phyloP scores from a whole-genome alignment of 306 rosid species.

The Albizia julibrissin region DNA sequence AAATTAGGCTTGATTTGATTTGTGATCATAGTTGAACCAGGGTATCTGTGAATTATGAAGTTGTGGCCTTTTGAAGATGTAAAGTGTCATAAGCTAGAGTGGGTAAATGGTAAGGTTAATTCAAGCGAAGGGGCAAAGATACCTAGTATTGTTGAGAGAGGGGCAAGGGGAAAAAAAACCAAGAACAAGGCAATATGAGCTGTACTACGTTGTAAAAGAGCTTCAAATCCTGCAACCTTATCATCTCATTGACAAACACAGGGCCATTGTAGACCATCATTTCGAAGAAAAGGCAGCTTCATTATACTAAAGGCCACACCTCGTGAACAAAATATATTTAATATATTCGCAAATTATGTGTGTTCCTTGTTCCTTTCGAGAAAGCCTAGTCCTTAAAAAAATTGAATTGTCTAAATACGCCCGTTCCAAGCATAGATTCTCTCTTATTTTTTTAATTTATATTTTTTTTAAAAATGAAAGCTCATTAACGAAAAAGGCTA shows the following conservation, averaged over 20 bases:
- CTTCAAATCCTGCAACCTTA: constrained; percentile 19
- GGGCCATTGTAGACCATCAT: constrained; percentile 31
- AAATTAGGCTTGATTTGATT: not conserved
- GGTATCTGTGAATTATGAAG: constrained; percentile 12
- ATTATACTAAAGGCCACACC: constrained; percentile 35
- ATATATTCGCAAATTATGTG: constrained; percentile 25
- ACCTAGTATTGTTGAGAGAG: not conserved
- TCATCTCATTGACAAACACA: constrained; percentile 34
- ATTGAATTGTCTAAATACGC: constrained; percentile 11
- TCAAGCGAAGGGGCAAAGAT: constrained; percentile 24
- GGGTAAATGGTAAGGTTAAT: not conserved
- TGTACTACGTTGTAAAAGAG: constrained; percentile 30
- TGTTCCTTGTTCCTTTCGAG: constrained; percentile 44
- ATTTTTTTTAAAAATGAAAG: not conserved
- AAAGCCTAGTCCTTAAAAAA: constrained; percentile 32
- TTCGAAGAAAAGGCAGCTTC: constrained; percentile 38
- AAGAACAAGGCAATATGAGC: constrained; percentile 1
- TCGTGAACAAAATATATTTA: constrained; percentile 28
- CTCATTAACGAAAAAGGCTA: constrained; percentile 28
- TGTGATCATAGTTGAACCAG: not conserved
- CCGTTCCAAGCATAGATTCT: constrained; percentile 45
- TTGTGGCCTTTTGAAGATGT: constrained; percentile 19
- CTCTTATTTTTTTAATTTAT: not conserved
- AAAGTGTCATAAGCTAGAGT: constrained; percentile 1
- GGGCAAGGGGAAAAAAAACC: constrained; percentile 7